These are phyloP conservation scores for Neurospora sp. DNA, from an alignment of 495 filamentous ascomycete genomes.

Conservation along the genomic window DNA sequence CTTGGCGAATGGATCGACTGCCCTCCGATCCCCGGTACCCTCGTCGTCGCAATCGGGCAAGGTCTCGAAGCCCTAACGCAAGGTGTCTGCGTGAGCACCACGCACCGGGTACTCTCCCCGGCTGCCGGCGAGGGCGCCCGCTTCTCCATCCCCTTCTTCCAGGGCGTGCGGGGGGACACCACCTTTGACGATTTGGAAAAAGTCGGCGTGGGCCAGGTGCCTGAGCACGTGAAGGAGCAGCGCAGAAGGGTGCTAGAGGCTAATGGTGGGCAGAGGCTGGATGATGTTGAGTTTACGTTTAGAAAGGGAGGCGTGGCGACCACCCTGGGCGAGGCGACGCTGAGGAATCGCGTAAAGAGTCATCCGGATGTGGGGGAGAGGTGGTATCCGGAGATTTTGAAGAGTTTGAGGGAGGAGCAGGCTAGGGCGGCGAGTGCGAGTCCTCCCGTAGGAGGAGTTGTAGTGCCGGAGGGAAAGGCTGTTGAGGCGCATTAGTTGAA, in stretches of 20 bases:
- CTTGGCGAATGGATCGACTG: conserved; percentile 68
- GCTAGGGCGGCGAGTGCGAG: conserved; percentile 18
- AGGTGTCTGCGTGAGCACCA: conserved; percentile 78
- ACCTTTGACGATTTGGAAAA: conserved; percentile 58
- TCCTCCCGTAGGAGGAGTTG: no score
- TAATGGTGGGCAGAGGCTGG: conserved; percentile 38
- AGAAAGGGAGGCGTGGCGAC: conserved; percentile 47
- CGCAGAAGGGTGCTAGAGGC: conserved; percentile 39
- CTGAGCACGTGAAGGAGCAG: conserved; percentile 50
- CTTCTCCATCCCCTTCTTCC: conserved; percentile 85
- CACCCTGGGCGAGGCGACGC: conserved; percentile 71
- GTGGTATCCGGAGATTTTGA: conserved; percentile 69
- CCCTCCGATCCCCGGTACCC: conserved; percentile 49
- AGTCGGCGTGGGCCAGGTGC: conserved; percentile 52
- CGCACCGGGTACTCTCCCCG: conserved; percentile 70
- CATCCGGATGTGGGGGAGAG: conserved; percentile 83
- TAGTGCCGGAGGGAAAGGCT: neutral
- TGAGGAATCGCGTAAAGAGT: conserved; percentile 78
- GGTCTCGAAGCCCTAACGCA: conserved; percentile 83
- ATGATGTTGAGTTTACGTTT: conserved; percentile 77
- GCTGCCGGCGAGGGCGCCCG: conserved; percentile 55
- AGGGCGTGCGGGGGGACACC: conserved; percentile 75
- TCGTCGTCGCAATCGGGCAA: conserved; percentile 88
- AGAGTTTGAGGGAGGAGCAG: conserved; percentile 37
- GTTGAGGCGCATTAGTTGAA: conserved; percentile 17